Conservation (phyloP, 2,329 filamentous ascomycete genomes). For the Chrysosporium queenslandicum region DNA sequence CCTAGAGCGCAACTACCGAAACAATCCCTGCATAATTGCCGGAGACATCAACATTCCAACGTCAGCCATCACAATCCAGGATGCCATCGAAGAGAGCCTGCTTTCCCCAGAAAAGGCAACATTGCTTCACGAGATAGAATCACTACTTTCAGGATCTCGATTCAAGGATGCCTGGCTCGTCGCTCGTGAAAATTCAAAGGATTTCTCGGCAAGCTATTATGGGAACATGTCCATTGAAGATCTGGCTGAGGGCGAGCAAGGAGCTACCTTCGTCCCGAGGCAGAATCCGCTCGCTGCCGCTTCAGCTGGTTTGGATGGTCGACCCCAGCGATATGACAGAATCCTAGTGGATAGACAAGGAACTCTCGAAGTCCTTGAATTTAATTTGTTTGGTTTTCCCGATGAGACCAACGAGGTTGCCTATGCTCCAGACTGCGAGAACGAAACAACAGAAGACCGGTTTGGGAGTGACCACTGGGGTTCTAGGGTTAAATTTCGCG, state of each 20-base stretch:
- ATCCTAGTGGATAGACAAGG: slow-evolving; percentile 44
- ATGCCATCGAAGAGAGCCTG: slow-evolving; percentile 43
- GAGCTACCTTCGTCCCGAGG: slow-evolving; percentile 54
- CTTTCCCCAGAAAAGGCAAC: slow-evolving; percentile 44
- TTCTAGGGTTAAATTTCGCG: slow-evolving; percentile 13
- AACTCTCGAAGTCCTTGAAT: slow-evolving; percentile 35
- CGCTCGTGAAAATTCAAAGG: slow-evolving; percentile 37
- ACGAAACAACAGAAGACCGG: slow-evolving; percentile 2
- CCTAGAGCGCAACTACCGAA: slow-evolving; percentile 35
- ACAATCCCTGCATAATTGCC: slow-evolving; percentile 47
- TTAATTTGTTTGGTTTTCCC: slow-evolving; percentile 50
- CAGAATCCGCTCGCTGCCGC: slow-evolving; percentile 48
- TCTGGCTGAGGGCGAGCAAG: slow-evolving; percentile 50
- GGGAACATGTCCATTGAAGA: slow-evolving; percentile 23
- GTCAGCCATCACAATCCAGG: slow-evolving; percentile 47
- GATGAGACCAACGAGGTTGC: slow-evolving; percentile 14
- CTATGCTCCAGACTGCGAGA: background rate
- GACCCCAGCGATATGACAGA: slow-evolving; percentile 57
- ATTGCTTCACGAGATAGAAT: slow-evolving; percentile 42
- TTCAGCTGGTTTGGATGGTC: slow-evolving; percentile 42
- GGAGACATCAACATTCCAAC: slow-evolving; percentile 58
- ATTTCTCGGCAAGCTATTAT: slow-evolving; percentile 30
- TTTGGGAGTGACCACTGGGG: slow-evolving; percentile 30
- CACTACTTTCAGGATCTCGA: slow-evolving; percentile 36
- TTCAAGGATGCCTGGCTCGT: slow-evolving; percentile 47